Percentiles rank a stretch among this genome's conserved stretches.
phyloP scores from a whole-genome alignment of 2,329 filamentous ascomycete species.

The Conoideocrella luteorostrata region DNA sequence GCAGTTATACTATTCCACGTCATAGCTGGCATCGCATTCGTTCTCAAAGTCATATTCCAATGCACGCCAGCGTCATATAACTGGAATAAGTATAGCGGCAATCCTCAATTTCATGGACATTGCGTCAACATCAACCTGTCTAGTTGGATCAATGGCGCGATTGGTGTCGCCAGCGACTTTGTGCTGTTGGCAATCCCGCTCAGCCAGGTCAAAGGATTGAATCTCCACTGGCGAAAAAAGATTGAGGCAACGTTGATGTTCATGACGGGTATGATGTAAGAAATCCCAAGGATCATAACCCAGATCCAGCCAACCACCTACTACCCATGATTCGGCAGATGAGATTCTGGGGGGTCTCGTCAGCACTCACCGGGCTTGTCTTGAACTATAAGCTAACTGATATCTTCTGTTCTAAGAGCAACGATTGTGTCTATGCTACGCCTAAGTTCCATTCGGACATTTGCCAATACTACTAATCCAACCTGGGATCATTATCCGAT shows the following conservation, averaged over 20 bases:
- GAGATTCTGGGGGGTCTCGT: too few species aligned
- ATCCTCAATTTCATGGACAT: neutral
- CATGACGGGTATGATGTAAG: neutral
- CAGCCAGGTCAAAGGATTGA: neutral
- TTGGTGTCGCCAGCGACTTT: neutral
- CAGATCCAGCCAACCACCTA: too few species aligned
- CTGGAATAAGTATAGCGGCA: too few species aligned
- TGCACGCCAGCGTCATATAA: too few species aligned
- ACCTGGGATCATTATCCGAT: slow-evolving; percentile 1
- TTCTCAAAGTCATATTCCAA: too few species aligned
- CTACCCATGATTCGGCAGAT: too few species aligned
- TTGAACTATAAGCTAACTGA: too few species aligned
- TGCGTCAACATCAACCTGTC: neutral
- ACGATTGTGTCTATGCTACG: neutral
- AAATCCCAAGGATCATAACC: neutral
- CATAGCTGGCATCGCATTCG: too few species aligned
- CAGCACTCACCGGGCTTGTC: too few species aligned
- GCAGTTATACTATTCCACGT: too few species aligned
- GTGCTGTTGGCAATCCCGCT: neutral
- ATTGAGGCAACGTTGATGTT: neutral
- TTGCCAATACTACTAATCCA: neutral
- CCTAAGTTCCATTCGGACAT: neutral
- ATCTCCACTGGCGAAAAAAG: neutral
- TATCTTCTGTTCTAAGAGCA: neutral
- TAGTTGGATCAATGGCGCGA: neutral